These are phyloP conservation scores for Phaseolus coccineus DNA, from an alignment of 331 rosid genomes.

Conservation along the genomic window DNA sequence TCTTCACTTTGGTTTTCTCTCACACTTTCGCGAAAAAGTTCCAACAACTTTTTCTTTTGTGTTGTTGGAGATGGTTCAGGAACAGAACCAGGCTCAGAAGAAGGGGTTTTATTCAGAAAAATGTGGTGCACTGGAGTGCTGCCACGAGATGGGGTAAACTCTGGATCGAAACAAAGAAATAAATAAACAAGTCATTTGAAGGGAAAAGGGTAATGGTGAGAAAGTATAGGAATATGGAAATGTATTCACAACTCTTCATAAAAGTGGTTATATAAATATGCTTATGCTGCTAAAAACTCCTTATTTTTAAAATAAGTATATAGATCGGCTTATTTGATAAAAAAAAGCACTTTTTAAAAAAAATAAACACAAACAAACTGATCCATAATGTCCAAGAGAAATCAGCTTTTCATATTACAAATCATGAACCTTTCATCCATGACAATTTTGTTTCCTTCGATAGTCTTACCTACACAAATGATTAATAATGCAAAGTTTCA, in stretches of 20 bases:
- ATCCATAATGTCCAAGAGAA: background rate
- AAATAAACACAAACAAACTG: too few relatives aligned
- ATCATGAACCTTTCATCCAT: slow-evolving; percentile 12
- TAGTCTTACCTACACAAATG: background rate
- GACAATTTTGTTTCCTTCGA: background rate
- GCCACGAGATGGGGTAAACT: slow-evolving; percentile 86
- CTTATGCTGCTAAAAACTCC: background rate
- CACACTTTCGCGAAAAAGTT: slow-evolving; percentile 75
- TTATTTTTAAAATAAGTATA: too few relatives aligned
- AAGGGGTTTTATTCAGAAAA: slow-evolving; percentile 41
- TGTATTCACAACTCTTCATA: background rate
- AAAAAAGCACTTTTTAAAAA: too few relatives aligned
- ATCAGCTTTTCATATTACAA: background rate
- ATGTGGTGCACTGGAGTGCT: slow-evolving; percentile 76
- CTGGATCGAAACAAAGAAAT: slow-evolving; percentile 51
- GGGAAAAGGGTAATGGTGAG: slow-evolving; percentile 1
- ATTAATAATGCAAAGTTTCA: background rate
- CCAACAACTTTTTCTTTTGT: slow-evolving; percentile 74
- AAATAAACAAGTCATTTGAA: background rate
- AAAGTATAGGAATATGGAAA: background rate
- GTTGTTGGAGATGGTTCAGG: slow-evolving; percentile 60
- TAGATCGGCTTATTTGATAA: too few relatives aligned
- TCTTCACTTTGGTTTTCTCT: slow-evolving; percentile 46
- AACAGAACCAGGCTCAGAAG: slow-evolving; percentile 39
- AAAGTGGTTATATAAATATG: background rate